Evolutionary conservation across 345 rosid species (phyloP).

Genomic region (Geranium rotundifolium): DNA sequence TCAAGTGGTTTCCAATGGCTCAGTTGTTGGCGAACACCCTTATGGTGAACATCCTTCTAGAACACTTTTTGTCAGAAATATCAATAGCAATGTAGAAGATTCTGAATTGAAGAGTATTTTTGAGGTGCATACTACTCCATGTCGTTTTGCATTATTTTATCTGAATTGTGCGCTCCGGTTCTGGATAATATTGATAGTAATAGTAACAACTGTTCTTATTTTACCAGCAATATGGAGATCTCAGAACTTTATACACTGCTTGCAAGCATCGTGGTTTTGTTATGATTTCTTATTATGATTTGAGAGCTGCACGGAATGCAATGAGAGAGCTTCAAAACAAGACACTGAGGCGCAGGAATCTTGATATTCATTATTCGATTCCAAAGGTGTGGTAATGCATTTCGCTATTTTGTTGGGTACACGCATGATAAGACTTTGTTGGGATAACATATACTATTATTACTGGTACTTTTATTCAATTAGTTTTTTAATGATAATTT

Average conservation of each 20-base stretch:
- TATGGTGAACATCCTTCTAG: conserved; percentile 65
- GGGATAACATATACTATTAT: background rate
- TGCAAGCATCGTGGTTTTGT: conserved; percentile 80
- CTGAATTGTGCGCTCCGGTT: conserved; percentile 3
- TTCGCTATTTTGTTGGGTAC: conserved; percentile 4
- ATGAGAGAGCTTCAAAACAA: conserved; percentile 60
- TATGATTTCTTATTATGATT: conserved; percentile 76
- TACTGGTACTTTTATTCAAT: conserved; percentile 2
- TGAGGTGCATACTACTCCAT: conserved; percentile 46
- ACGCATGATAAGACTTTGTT: background rate
- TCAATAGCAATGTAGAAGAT: conserved; percentile 62
- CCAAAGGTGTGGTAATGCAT: conserved; percentile 43
- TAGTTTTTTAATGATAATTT: background rate
- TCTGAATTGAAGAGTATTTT: conserved; percentile 69
- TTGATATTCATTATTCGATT: conserved; percentile 74
- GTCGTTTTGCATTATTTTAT: conserved; percentile 2
- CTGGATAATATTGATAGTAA: conserved; percentile 3
- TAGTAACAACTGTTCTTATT: conserved; percentile 9
- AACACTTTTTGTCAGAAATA: conserved; percentile 77
- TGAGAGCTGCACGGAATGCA: conserved; percentile 80
- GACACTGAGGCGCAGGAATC: conserved; percentile 50
- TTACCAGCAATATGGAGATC: conserved; percentile 77
- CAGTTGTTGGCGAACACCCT: conserved; percentile 43
- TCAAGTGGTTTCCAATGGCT: conserved; percentile 22
- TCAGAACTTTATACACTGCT: conserved; percentile 57